Conservation (phyloP, 2,329 filamentous ascomycete species). For the Cladosporium sp. region DNA sequence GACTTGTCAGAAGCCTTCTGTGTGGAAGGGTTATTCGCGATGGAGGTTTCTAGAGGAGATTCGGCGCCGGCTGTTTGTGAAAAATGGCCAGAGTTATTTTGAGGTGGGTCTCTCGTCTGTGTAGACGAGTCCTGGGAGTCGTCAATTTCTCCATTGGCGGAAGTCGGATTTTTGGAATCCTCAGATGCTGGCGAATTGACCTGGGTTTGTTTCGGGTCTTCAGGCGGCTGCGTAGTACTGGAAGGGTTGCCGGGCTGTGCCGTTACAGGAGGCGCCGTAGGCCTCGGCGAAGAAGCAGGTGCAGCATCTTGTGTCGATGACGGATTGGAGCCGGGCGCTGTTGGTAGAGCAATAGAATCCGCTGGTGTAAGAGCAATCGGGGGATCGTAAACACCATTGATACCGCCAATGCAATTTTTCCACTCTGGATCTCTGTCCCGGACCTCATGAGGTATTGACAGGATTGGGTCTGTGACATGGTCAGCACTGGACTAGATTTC, state of each 20-base stretch:
- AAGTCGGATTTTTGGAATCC: not conserved
- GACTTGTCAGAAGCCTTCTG: no score
- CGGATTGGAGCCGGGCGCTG: not conserved
- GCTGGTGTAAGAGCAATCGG: not conserved
- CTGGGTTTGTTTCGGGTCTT: no score
- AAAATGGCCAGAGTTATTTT: no score
- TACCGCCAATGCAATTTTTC: not conserved
- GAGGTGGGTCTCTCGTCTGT: no score
- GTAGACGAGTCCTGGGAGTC: not conserved
- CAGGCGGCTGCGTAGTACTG: not conserved
- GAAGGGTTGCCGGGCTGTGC: not conserved
- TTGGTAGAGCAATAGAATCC: not conserved
- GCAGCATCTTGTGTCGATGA: not conserved
- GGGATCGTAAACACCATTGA: conserved; percentile 9
- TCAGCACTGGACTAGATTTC: no score
- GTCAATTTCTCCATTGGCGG: not conserved
- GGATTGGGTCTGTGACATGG: not conserved
- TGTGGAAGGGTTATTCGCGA: no score
- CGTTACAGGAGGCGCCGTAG: not conserved
- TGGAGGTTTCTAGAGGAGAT: no score
- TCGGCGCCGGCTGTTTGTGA: not conserved
- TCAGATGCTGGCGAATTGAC: not conserved
- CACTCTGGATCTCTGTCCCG: not conserved
- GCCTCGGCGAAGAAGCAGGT: not conserved
- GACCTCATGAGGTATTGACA: conserved; percentile 1